Base-by-base conservation (phyloP, 2,329 filamentous ascomycete species). In the Penicillium verrucosum region DNA sequence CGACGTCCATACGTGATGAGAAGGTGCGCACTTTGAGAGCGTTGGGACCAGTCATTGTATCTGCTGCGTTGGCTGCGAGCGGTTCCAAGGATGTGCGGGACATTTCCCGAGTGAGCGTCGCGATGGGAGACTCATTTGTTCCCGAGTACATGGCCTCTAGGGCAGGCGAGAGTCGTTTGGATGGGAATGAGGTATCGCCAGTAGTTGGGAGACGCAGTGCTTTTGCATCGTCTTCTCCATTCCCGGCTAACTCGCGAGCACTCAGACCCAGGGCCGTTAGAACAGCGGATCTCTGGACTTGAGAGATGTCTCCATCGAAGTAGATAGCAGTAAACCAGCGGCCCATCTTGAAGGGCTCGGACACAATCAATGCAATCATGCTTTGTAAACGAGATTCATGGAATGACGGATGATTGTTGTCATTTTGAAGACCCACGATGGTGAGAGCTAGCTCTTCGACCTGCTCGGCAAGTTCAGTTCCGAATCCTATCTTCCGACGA, bases 281-380 rank as follows among this genome's bases (percentile, higher is more conserved):
- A 37, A 97, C 82, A 0, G 89, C 85, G 8, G 89, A 89, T 38
- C 94, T 84, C 71, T 97, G 93, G 0, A 87, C 84, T 37, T 97
- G 78, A 0, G 92, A 96, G 73, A 94, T 92, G 70, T 99, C 94
- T 16, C 92, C 92, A 41, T 91, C 88, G 70, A 97, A 97, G 70
- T 94, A 95, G 0, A 89, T 88, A 55, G 87, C 85, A 3, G 89
- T 86, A 57, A 95, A 90, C 88, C 90, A 95, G 14, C 85, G 89
- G 0, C 86, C 92, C 83, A 97, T 90, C 51, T 83, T 81, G 47
- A 84, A 78, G 0, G 94, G 90, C 61, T 89, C 85, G 0, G 90
- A 87, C 2, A 94, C 81, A 0, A 96, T 78, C 8, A 96, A 76
- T 0, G 92, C 89, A 43, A 97, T 86, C 78, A 99, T 87, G 14